These are phyloP conservation scores for Allium cepa DNA, from an alignment of 106 monocot genomes.

Conservation along the genomic window DNA sequence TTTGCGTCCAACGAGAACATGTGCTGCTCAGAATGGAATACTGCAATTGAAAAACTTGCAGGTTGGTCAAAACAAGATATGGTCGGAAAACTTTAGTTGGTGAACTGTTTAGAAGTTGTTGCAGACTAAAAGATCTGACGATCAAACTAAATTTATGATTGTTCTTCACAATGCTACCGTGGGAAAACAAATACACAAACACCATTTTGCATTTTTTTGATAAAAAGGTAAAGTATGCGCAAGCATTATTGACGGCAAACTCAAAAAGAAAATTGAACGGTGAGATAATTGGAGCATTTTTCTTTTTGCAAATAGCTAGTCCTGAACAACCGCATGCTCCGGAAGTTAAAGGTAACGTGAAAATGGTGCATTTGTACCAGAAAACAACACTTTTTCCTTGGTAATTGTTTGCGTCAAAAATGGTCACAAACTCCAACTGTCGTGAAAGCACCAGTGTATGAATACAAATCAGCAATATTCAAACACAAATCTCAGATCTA, in stretches of 20 bases:
- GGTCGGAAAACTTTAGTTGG: constrained; percentile 79
- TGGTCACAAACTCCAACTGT: too few relatives aligned
- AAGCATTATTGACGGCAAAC: constrained; percentile 82
- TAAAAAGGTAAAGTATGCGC: constrained; percentile 73
- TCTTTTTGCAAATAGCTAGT: constrained; percentile 88
- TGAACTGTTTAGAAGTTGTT: constrained; percentile 79
- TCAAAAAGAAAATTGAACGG: constrained; percentile 53
- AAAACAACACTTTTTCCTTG: constrained; percentile 59
- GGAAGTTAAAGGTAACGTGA: constrained; percentile 80
- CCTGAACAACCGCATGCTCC: constrained; percentile 74
- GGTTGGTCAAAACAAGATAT: constrained; percentile 68
- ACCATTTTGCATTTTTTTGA: constrained; percentile 70
- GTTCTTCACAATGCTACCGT: constrained; percentile 79
- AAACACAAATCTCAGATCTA: too few relatives aligned
- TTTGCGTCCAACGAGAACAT: constrained; percentile 87
- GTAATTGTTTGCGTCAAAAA: too few relatives aligned
- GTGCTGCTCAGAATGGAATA: constrained; percentile 88
- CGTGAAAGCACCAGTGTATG: too few relatives aligned
- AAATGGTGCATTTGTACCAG: constrained; percentile 66
- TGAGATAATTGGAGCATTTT: constrained; percentile 69
- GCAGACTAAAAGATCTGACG: constrained; percentile 81
- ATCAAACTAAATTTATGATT: constrained; percentile 85
- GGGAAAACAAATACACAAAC: constrained; percentile 71
- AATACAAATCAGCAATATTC: too few relatives aligned
- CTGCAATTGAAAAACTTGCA: constrained; percentile 83